phyloP scores from a whole-genome alignment of 1,139 yeast genomes.

The Pichiaceae sp. region DNA sequence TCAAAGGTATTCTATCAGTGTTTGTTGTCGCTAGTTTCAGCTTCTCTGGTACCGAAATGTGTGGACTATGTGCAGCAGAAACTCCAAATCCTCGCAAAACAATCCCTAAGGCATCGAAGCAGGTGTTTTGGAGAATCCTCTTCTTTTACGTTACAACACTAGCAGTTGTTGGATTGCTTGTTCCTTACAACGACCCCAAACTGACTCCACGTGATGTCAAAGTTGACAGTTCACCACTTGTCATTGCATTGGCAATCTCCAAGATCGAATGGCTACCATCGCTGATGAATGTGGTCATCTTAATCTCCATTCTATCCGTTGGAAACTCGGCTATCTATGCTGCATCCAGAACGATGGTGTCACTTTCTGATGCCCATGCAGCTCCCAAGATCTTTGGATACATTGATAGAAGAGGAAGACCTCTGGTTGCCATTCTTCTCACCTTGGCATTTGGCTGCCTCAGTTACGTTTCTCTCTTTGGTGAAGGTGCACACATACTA shows the following conservation, averaged over 20 bases:
- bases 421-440: slow-evolving; percentile 41
- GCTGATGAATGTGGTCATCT: slow-evolving; percentile 43
- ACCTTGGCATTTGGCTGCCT: slow-evolving; percentile 49
- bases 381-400: slow-evolving; percentile 37
- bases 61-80: slow-evolving; percentile 41
- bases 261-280: slow-evolving; percentile 38
- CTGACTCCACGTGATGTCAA: slow-evolving; percentile 30
- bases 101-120: slow-evolving; percentile 68
- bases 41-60: slow-evolving; percentile 44
- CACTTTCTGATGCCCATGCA: slow-evolving; percentile 40
- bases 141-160: slow-evolving; percentile 47
- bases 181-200: slow-evolving; percentile 45
- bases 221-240: slow-evolving; percentile 41
- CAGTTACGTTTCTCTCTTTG: slow-evolving; percentile 49
- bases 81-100: slow-evolving; percentile 34
- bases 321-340: slow-evolving; percentile 49
- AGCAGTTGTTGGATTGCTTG: slow-evolving; percentile 39
- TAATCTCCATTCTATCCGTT: slow-evolving; percentile 42
- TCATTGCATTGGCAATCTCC: slow-evolving; percentile 38
- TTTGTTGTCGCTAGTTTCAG: slow-evolving; percentile 47
- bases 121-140: slow-evolving; percentile 65
- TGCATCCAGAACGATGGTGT: slow-evolving; percentile 43
- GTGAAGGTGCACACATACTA: slow-evolving; percentile 35
- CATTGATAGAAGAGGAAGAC: slow-evolving; percentile 51
- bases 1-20: slow-evolving; percentile 39